Percentiles rank a stretch among this genome's conserved stretches.
Evolutionary conservation across 2,329 filamentous ascomycete genomes (phyloP).

Genomic region (Aspergillus hortae): DNA sequence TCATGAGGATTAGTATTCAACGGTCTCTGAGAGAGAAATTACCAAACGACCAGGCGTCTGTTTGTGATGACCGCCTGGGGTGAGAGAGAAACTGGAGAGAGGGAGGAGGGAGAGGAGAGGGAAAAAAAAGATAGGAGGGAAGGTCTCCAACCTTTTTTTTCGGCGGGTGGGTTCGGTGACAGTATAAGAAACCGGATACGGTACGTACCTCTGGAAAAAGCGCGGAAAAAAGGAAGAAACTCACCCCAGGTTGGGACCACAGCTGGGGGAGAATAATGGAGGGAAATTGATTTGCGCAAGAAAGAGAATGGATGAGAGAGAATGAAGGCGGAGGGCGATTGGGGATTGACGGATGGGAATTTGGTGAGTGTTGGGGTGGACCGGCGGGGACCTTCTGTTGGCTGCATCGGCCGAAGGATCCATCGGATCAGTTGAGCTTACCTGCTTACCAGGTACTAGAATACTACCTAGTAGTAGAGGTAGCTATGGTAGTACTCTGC

Average conservation of each 20-base stretch:
- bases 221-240: conserved; percentile 4
- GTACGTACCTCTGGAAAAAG: neutral
- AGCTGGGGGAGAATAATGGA: neutral
- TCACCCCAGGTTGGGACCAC: neutral
- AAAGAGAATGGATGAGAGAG: conserved; percentile 6
- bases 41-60: neutral
- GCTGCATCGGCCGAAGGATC: neutral
- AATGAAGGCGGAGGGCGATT: conserved; percentile 7
- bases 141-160: neutral
- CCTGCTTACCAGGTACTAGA: too few species aligned
- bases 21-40: neutral
- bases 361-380: conserved; percentile 1
- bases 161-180: too few species aligned
- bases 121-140: neutral
- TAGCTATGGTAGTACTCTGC: too few species aligned
- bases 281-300: neutral
- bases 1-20: neutral
- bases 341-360: conserved; percentile 1
- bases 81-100: neutral
- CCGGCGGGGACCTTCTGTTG: neutral
- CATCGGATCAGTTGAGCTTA: conserved; percentile 2
- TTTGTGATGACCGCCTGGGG: neutral
- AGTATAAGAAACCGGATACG: neutral
- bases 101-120: neutral
- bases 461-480: too few species aligned